Base-by-base conservation (phyloP, 2,329 filamentous ascomycete genomes). In the Harringtonia aguacate region DNA sequence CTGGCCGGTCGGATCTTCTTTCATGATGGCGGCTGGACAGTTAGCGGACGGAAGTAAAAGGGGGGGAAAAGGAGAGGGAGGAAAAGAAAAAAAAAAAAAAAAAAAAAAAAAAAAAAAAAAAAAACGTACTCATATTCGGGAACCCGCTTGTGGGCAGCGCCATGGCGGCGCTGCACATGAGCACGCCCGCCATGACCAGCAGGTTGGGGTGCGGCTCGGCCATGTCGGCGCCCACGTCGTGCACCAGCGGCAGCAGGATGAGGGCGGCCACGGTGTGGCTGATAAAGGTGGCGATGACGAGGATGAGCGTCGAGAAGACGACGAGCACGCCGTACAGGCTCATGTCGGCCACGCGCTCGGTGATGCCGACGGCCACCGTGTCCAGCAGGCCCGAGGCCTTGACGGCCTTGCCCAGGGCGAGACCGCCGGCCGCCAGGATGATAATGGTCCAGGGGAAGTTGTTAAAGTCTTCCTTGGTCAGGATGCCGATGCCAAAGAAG, bases 361-460 rank as follows among this genome's bases (percentile, higher is more conserved):
- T 89, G 50, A 98, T 95, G 12, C 73, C 65, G 7, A 72, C 69
- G 3, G 92, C 92, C 40, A 98, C 84, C 1, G 88, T 94, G 59
- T 94, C 85, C 28, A 98, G 70, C 12, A 98, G 72, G 2, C 92
- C 92, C 0, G 90, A 97, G 0, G 86, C 92, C 50, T 88, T 90
- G 46, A 98, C 92, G 0, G 90, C 86, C 61, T 94, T 95, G 45
- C 92, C 92, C 0, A 98, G 78, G 1, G 88, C 88, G 29, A 98
- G 68, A 8, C 92, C 92, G 38, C 92, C 92, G 0, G 92, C 90
- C 0, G 92, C 92, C 18, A 98, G 81, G 56, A 98, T 97, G 64
- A 98, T 95, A 63, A 98, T 98, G 18, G 94, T 98, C 92, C 92
- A 98, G 33, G 95, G 83, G 63, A 98, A 98, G 63, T 98, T 98